Evolutionary conservation across 2,329 filamentous ascomycete species (phyloP).

Genomic region (Alternaria gaisen): DNA sequence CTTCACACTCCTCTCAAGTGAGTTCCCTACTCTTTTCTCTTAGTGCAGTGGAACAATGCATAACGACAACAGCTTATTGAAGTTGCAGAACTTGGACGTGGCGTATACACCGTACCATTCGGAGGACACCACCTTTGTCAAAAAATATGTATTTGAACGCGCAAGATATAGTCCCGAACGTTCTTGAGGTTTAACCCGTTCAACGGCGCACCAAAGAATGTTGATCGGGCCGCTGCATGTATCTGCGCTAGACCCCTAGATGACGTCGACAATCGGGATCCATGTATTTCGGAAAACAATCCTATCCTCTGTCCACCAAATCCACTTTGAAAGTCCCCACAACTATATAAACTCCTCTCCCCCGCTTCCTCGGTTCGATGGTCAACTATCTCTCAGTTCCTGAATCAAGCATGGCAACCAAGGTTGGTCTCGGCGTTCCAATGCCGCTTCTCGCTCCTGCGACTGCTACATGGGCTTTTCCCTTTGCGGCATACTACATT

Average conservation of each 20-base stretch:
- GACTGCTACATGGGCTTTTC: constrained; percentile 52
- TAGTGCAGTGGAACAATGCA: background rate
- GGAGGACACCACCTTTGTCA: background rate
- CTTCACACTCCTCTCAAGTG: background rate
- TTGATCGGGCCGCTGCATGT: constrained; percentile 4
- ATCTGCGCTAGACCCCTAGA: constrained; percentile 17
- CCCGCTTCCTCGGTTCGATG: constrained; percentile 10
- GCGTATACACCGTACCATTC: background rate
- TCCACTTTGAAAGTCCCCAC: constrained; percentile 9
- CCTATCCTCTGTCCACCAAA: constrained; percentile 4
- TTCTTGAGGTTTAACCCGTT: background rate
- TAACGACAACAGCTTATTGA: background rate
- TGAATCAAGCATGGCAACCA: constrained; percentile 34
- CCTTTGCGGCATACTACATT: constrained; percentile 54
- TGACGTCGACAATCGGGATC: constrained; percentile 20
- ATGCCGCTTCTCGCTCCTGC: constrained; percentile 47
- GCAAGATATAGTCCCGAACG: background rate
- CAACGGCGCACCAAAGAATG: background rate
- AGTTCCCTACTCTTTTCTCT: background rate
- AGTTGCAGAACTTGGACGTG: background rate
- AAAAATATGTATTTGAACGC: background rate
- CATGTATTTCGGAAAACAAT: constrained; percentile 9
- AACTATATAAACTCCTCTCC: constrained; percentile 7
- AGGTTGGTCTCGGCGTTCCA: constrained; percentile 45
- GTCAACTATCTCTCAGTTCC: constrained; percentile 28